Evolutionary conservation across 1,139 yeast genomes (phyloP).

Genomic region (Maudiozyma humilis): DNA sequence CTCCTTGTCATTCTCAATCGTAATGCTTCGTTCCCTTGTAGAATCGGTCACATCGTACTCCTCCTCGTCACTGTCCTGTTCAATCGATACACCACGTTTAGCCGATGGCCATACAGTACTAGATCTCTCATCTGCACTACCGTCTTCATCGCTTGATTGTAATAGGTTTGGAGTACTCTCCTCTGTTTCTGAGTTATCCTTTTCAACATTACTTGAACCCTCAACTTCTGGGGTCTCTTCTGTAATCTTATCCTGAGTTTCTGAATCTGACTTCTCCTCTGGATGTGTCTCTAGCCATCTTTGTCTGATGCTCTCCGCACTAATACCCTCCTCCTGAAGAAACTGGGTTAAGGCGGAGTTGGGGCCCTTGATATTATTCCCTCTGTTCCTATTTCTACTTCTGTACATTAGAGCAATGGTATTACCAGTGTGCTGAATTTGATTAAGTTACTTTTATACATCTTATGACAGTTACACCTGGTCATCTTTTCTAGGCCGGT

Average conservation of each 20-base stretch:
- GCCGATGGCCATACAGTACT: conserved; percentile 2
- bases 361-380: conserved; percentile 57
- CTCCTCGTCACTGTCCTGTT: conserved; percentile 27
- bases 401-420: conserved; percentile 29
- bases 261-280: not conserved
- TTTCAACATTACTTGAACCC: not conserved
- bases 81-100: not conserved
- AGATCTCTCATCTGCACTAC: conserved; percentile 8
- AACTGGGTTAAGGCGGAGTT: conserved; percentile 74
- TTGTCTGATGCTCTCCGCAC: conserved; percentile 65
- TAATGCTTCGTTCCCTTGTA: conserved; percentile 3
- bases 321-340: conserved; percentile 76
- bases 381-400: conserved; percentile 26
- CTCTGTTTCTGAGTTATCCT: not conserved
- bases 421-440: too few species aligned
- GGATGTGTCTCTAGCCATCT: conserved; percentile 39
- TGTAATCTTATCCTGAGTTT: conserved; percentile 15
- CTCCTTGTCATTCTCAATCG: not conserved
- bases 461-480: too few species aligned
- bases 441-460: too few species aligned
- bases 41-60: conserved; percentile 17
- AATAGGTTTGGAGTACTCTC: not conserved
- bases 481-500: too few species aligned
- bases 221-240: conserved; percentile 5
- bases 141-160: conserved; percentile 6